Evolutionary conservation across 1,139 yeast species (phyloP).

Genomic region (Taphrina wiesneri): DNA sequence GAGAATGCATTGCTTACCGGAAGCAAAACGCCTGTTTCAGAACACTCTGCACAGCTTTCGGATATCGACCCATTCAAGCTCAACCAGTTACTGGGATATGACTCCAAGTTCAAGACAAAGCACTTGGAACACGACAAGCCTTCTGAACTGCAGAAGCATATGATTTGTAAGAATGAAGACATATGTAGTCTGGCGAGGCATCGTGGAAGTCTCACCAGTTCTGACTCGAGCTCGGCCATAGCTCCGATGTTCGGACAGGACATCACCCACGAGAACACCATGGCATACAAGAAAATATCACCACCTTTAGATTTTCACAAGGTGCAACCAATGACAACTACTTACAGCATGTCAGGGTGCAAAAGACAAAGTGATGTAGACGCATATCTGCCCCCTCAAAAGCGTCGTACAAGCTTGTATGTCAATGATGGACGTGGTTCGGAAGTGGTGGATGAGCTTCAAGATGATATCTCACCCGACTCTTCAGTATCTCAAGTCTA

Average conservation of each 20-base stretch:
- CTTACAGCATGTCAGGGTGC: not conserved
- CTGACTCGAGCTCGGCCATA: not conserved
- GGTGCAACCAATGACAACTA: not conserved
- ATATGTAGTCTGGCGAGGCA: not conserved
- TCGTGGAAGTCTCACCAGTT: not conserved
- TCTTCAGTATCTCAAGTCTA: conserved; percentile 7
- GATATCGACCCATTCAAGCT: not conserved
- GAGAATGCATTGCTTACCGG: not conserved
- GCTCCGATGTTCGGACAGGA: not conserved
- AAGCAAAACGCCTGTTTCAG: not conserved
- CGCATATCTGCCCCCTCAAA: not conserved
- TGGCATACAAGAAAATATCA: not conserved
- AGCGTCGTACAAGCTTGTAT: not conserved
- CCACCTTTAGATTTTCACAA: not conserved
- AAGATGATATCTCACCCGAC: not conserved
- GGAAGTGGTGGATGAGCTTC: not conserved
- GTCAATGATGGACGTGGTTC: not conserved
- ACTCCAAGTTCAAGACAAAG: not conserved
- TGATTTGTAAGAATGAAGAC: not conserved
- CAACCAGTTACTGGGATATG: not conserved
- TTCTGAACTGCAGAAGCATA: not conserved
- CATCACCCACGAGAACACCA: not conserved
- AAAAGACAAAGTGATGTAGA: not conserved
- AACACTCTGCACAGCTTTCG: too few relatives aligned
- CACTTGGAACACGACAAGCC: not conserved